Evolutionary conservation across 352 stramenopile species (phyloP).

Genomic region (Globisporangium splendens): DNA sequence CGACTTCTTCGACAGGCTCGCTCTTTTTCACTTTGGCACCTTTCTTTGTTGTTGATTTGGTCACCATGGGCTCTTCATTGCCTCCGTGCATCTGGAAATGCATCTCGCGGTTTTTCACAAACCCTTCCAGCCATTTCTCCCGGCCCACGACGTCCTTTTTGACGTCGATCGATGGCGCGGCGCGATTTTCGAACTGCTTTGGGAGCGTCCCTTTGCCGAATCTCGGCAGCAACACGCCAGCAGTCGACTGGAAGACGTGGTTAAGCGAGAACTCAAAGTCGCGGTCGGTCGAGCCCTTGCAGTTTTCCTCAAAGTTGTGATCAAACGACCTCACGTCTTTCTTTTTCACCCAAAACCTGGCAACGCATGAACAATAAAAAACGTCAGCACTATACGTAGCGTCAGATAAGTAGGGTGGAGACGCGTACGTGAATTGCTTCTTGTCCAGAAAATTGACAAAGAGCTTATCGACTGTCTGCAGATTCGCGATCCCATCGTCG

Average conservation of each 20-base stretch:
- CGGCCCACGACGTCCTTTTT: constrained; percentile 27
- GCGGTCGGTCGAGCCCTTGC: constrained; percentile 23
- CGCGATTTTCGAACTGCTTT: constrained; percentile 20
- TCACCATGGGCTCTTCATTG: constrained; percentile 6
- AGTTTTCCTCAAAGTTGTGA: constrained; percentile 31
- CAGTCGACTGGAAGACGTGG: constrained; percentile 35
- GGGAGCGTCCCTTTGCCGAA: constrained; percentile 45
- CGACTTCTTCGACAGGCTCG: background rate
- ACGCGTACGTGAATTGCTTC: constrained; percentile 23
- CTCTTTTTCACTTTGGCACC: background rate
- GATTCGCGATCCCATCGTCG: constrained; percentile 28
- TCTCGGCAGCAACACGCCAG: constrained; percentile 33
- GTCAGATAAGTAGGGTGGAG: background rate
- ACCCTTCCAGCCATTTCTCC: constrained; percentile 31
- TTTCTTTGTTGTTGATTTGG: constrained; percentile 1
- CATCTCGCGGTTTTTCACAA: constrained; percentile 29
- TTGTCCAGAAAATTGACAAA: constrained; percentile 60
- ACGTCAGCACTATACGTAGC: background rate
- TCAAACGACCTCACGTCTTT: constrained; percentile 34
- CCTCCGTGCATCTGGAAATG: constrained; percentile 31
- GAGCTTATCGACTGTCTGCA: constrained; percentile 32
- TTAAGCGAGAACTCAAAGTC: constrained; percentile 43
- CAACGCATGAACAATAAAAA: background rate
- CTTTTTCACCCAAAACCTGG: constrained; percentile 48
- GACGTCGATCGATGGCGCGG: constrained; percentile 23